phyloP scores from a whole-genome alignment of 1,284 basidiomycete genomes.

The Abortiporus biennis region DNA sequence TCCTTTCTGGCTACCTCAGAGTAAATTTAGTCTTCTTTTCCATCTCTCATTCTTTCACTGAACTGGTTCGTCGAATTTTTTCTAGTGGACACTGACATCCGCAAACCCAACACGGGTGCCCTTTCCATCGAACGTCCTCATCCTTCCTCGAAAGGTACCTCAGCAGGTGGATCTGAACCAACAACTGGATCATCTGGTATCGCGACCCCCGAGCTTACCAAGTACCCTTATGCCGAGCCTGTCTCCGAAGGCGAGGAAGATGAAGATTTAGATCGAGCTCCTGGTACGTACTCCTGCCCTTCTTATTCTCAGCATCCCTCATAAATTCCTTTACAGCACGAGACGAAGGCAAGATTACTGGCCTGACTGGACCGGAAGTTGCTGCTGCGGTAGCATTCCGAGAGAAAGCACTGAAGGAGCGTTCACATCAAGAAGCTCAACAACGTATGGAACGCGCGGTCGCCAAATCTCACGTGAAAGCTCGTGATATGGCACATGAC shows the following conservation, averaged over 20 bases:
- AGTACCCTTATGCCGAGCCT: slow-evolving; percentile 70
- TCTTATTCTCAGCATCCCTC: neutral
- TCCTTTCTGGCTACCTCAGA: slow-evolving; percentile 98
- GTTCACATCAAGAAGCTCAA: slow-evolving; percentile 12
- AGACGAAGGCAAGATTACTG: slow-evolving; percentile 77
- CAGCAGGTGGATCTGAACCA: slow-evolving; percentile 32
- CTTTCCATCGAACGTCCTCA: slow-evolving; percentile 74
- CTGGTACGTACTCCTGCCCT: slow-evolving; percentile 23
- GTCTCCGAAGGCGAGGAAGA: slow-evolving; percentile 90
- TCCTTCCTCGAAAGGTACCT: slow-evolving; percentile 33
- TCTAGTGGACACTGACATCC: slow-evolving; percentile 88
- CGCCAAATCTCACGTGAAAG: slow-evolving; percentile 9
- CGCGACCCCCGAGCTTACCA: slow-evolving; percentile 39
- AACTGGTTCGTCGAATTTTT: neutral
- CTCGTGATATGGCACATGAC: slow-evolving; percentile 10
- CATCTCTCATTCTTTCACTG: neutral
- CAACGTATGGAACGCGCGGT: neutral
- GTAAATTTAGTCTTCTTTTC: slow-evolving; percentile 36
- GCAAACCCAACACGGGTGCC: slow-evolving; percentile 80
- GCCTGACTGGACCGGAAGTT: slow-evolving; percentile 64
- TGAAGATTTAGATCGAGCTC: slow-evolving; percentile 59
- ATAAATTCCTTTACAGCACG: slow-evolving; percentile 31
- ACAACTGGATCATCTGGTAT: slow-evolving; percentile 42
- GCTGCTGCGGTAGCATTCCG: slow-evolving; percentile 80
- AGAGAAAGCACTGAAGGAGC: slow-evolving; percentile 70